Evolutionary conservation across 2,329 filamentous ascomycete species (phyloP).

Genomic region (Boeremia exigua): DNA sequence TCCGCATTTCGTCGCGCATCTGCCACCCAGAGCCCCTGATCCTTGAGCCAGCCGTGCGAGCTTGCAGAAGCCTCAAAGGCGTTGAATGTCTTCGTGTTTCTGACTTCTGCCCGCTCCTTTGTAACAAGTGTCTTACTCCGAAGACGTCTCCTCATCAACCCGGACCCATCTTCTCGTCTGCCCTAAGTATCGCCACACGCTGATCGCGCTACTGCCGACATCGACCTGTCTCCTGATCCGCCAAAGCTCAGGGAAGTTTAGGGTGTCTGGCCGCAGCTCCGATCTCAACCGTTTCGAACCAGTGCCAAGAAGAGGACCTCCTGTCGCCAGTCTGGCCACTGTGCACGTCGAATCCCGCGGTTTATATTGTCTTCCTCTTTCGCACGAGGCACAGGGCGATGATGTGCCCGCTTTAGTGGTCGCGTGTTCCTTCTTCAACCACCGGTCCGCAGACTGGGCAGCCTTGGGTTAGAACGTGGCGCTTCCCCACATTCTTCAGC

Average conservation of each 20-base stretch:
- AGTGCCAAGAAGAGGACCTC: constrained; percentile 38
- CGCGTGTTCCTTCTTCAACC: constrained; percentile 36
- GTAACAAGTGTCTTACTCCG: constrained; percentile 42
- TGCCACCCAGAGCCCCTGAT: constrained; percentile 49
- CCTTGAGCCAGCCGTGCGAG: constrained; percentile 46
- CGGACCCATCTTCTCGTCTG: constrained; percentile 25
- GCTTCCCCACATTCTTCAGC: constrained; percentile 46
- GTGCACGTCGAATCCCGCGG: constrained; percentile 25
- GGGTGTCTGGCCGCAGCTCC: constrained; percentile 32
- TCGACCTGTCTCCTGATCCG: constrained; percentile 29
- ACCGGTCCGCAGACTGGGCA: constrained; percentile 37
- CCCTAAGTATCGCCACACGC: constrained; percentile 30
- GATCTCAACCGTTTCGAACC: constrained; percentile 41
- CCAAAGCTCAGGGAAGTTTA: constrained; percentile 32
- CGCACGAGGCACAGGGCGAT: constrained; percentile 43
- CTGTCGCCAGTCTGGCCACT: constrained; percentile 31
- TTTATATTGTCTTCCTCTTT: constrained; percentile 33
- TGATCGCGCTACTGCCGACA: constrained; percentile 27
- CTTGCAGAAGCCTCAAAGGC: constrained; percentile 51
- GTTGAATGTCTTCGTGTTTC: constrained; percentile 44
- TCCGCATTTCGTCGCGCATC: constrained; percentile 50
- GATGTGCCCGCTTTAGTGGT: constrained; percentile 46
- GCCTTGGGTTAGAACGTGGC: constrained; percentile 45
- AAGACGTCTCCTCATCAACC: constrained; percentile 30
- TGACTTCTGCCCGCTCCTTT: constrained; percentile 42